Base-by-base conservation (phyloP, 345 rosid species). In the Salix udensis region DNA sequence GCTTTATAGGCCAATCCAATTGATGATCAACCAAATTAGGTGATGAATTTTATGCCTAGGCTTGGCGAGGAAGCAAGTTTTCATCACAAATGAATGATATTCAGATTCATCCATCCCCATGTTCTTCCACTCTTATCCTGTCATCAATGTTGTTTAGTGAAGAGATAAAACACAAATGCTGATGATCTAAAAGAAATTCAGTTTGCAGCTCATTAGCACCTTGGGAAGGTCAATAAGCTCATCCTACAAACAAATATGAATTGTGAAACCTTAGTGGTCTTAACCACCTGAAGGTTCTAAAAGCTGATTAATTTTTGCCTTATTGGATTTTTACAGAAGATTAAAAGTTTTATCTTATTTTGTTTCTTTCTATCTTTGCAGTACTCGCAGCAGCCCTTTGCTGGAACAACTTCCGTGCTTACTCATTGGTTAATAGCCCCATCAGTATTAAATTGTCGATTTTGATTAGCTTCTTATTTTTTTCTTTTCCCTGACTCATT, bases 331-430 rank as follows among this genome's bases (percentile, higher is more conserved):
- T 19, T 61, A 37, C n/a, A 39, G 24, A 40, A 44, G 64, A 74
- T 30, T 31, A 40, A 58, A 7, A 31, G 48, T 8, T 46, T 61
- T 44, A 28, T 62, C 21, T 65, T 67, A 74, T 24, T 21, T 2
- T 67, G 18, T 58, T 28, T 65, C 60, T 73, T 69, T 80, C 72
- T 77, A 61, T 68, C 74, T 67, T 46, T 86, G 86, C 96, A 95
- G 98, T 84, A 76, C 85, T 95, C 74, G 84, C 98, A 42, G 97
- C 94, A 30, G 71, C 83, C 74, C 86, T 92, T 78, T 79, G 89
- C 36, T 89, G 98, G 97, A 88, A 88, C 83, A 90, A 90, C 86
- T 84, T 88, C 72, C 85, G 80, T 69, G 81, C 86, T 69, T 95
- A 88, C 76, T 79, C 89, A 14, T 77, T 82, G 97, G 96, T 91